Evolutionary conservation across 106 monocot species (phyloP).

Genomic region (Phalaenopsis equestris): DNA sequence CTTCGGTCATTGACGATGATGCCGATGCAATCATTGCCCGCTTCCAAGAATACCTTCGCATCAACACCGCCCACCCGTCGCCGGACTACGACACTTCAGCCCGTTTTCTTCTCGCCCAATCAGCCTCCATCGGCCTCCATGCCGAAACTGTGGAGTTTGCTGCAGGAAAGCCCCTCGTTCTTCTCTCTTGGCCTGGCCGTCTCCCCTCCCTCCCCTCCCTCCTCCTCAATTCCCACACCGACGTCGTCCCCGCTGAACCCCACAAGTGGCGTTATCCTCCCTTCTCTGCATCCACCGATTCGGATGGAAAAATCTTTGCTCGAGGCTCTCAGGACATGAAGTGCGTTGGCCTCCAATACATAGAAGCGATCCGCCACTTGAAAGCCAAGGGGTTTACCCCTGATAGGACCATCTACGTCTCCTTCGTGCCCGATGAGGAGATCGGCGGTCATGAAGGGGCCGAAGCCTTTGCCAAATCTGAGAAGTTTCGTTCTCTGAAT

Average conservation of each 20-base stretch:
- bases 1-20: neutral
- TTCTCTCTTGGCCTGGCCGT: slow-evolving; percentile 66
- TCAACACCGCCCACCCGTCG: slow-evolving; percentile 75
- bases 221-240: slow-evolving; percentile 97
- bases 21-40: slow-evolving; percentile 35
- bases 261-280: slow-evolving; percentile 72
- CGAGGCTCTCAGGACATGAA: slow-evolving; percentile 99
- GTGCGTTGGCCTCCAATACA: slow-evolving; percentile 82
- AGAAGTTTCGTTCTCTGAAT: slow-evolving; percentile 43
- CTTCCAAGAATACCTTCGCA: slow-evolving; percentile 86
- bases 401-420: slow-evolving; percentile 56
- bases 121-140: slow-evolving; percentile 25
- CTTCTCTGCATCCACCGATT: slow-evolving; percentile 55
- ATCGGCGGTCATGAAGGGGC: slow-evolving; percentile 62
- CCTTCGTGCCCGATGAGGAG: slow-evolving; percentile 95
- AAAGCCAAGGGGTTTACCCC: slow-evolving; percentile 36
- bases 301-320: slow-evolving; percentile 46
- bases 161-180: slow-evolving; percentile 70
- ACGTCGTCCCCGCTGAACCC: slow-evolving; percentile 86
- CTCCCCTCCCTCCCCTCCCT: slow-evolving; percentile 61
- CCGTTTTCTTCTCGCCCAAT: slow-evolving; percentile 44
- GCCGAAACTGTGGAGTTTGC: slow-evolving; percentile 42
- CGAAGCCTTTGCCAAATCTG: slow-evolving; percentile 35
- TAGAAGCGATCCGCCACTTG: slow-evolving; percentile 74
- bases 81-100: slow-evolving; percentile 73